Percentiles rank a stretch among this genome's conserved stretches.
Evolutionary conservation across 2,329 filamentous ascomycete genomes (phyloP).

Genomic region (Zarea fungicola): DNA sequence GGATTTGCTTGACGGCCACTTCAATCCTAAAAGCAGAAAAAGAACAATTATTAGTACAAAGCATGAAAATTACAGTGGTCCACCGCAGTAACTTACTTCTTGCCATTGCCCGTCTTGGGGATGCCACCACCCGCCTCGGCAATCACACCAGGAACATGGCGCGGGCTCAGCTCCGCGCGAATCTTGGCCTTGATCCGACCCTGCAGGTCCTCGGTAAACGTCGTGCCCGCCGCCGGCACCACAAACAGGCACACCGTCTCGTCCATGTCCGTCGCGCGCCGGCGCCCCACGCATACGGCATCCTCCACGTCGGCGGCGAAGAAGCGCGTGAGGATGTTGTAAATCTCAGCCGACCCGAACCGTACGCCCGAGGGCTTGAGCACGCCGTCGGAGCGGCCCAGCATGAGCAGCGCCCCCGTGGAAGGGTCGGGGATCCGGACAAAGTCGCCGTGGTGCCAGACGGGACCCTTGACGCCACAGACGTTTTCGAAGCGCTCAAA

Average conservation of each 20-base stretch:
- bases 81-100: slow-evolving; percentile 61
- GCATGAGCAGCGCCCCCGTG: slow-evolving; percentile 80
- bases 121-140: slow-evolving; percentile 77
- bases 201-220: slow-evolving; percentile 56
- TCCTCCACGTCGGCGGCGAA: slow-evolving; percentile 77
- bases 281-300: slow-evolving; percentile 78
- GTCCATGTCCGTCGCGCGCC: slow-evolving; percentile 66
- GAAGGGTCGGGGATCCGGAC: slow-evolving; percentile 59
- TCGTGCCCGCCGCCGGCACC: slow-evolving; percentile 59
- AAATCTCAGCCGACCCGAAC: slow-evolving; percentile 93
- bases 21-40: slow-evolving; percentile 59
- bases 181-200: slow-evolving; percentile 62
- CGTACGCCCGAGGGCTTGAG: slow-evolving; percentile 87
- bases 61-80: no score
- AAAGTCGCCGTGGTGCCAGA: slow-evolving; percentile 97
- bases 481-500: slow-evolving; percentile 70
- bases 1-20: slow-evolving; percentile 91
- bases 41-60: neutral
- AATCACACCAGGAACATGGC: slow-evolving; percentile 82
- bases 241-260: slow-evolving; percentile 88
- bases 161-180: slow-evolving; percentile 72
- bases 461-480: slow-evolving; percentile 33
- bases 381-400: slow-evolving; percentile 87
- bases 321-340: slow-evolving; percentile 83
- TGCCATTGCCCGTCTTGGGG: slow-evolving; percentile 88